Conservation (phyloP, 2,329 filamentous ascomycete species). For the Penicillium sp. region DNA sequence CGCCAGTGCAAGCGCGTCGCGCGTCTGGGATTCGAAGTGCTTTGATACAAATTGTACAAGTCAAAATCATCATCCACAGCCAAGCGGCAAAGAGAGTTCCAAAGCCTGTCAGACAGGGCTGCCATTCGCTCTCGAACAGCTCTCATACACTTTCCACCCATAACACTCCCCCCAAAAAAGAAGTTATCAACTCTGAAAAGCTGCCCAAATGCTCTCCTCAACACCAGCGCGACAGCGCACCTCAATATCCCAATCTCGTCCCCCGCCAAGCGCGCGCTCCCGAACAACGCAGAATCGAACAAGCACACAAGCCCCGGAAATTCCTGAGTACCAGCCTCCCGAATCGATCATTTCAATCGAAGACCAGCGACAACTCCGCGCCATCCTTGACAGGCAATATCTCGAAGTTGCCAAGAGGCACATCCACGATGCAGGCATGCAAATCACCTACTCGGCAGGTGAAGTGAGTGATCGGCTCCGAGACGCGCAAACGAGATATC, state of each 20-base stretch:
- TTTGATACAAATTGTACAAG: constrained; percentile 1
- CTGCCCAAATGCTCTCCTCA: constrained; percentile 6
- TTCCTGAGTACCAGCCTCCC: constrained; percentile 51
- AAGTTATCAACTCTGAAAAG: background rate
- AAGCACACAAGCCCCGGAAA: constrained; percentile 9
- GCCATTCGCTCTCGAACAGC: too few species aligned
- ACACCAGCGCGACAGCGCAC: constrained; percentile 14
- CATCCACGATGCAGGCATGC: constrained; percentile 41
- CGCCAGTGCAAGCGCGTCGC: constrained; percentile 29
- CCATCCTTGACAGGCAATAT: constrained; percentile 39
- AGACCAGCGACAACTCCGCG: constrained; percentile 43
- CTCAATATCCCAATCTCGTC: constrained; percentile 9
- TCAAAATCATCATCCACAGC: too few species aligned
- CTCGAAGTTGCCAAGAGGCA: constrained; percentile 45
- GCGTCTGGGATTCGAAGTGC: constrained; percentile 17
- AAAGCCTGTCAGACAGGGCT: too few species aligned
- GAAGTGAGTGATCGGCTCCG: constrained; percentile 52
- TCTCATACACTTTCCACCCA: background rate
- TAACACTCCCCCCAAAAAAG: background rate
- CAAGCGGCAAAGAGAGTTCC: too few species aligned
- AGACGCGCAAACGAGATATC: constrained; percentile 34
- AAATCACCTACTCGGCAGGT: constrained; percentile 46
- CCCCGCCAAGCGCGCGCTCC: constrained; percentile 10
- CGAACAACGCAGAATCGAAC: background rate
- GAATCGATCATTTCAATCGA: constrained; percentile 46